Evolutionary conservation across 345 rosid genomes (phyloP).

Genomic region (Brassica rapa): DNA sequence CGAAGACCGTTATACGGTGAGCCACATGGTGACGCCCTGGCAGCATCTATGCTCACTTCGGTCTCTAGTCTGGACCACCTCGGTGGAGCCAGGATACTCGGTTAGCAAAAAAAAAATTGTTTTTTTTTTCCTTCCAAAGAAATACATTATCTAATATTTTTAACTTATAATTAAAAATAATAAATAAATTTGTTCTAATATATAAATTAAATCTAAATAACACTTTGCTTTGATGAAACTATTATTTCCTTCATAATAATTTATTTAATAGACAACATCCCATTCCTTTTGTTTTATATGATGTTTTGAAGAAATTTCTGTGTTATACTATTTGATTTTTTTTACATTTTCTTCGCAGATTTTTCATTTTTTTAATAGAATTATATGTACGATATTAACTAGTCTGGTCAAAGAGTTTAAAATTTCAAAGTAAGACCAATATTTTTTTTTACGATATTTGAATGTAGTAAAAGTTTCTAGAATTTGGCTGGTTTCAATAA

Average conservation of each 20-base stretch:
- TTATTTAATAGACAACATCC: not conserved
- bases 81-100: no score
- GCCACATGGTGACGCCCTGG: no score
- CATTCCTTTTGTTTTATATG: not conserved
- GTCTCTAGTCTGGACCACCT: no score
- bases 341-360: not conserved
- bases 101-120: not conserved
- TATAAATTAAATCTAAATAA: no score
- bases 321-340: not conserved
- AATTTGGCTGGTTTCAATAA: not conserved
- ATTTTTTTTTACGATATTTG: not conserved
- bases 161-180: not conserved
- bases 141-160: not conserved
- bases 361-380: not conserved
- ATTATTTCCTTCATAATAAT: no score
- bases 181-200: no score
- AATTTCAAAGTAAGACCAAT: not conserved
- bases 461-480: slow-evolving; percentile 11
- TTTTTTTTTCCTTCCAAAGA: not conserved
- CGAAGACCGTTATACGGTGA: no score
- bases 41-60: no score
- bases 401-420: not conserved
- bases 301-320: not conserved
- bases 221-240: no score
- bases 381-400: no score